Evolutionary conservation across 257 asterid species (phyloP).

Genomic region (Sherardia arvensis): DNA sequence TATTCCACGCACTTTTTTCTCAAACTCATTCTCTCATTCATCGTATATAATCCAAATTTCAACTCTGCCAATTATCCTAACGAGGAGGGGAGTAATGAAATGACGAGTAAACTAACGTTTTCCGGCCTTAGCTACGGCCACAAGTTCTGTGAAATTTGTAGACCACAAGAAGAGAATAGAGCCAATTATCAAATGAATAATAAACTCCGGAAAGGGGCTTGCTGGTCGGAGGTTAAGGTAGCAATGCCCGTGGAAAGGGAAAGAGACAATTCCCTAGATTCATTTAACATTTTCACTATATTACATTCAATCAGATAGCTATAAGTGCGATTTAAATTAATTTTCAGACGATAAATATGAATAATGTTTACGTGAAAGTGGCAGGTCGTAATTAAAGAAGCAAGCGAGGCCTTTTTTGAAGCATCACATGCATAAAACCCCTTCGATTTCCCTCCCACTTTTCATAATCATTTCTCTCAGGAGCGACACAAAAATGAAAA

Average conservation of each 20-base stretch:
- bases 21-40: no score
- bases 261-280: neutral
- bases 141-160: neutral
- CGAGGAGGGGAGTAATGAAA: no score
- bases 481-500: conserved; percentile 4
- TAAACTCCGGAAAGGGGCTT: neutral
- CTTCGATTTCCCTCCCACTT: conserved; percentile 9
- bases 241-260: conserved; percentile 1
- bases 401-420: conserved; percentile 23
- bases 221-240: conserved; percentile 1
- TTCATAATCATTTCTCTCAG: conserved; percentile 1
- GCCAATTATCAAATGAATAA: no score
- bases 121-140: neutral
- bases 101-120: no score
- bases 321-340: no score
- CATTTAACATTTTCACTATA: neutral
- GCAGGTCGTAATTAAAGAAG: conserved; percentile 30
- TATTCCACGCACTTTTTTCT: no score
- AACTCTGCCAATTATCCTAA: no score
- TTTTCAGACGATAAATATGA: neutral
- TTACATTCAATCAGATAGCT: no score
- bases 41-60: no score
- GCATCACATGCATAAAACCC: conserved; percentile 54
- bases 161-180: neutral
- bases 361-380: neutral